A percentile compares a stretch with the other conserved stretches of the same genome.
phyloP scores from a whole-genome alignment of 2,329 filamentous ascomycete genomes.

The Cytospora leucostoma region DNA sequence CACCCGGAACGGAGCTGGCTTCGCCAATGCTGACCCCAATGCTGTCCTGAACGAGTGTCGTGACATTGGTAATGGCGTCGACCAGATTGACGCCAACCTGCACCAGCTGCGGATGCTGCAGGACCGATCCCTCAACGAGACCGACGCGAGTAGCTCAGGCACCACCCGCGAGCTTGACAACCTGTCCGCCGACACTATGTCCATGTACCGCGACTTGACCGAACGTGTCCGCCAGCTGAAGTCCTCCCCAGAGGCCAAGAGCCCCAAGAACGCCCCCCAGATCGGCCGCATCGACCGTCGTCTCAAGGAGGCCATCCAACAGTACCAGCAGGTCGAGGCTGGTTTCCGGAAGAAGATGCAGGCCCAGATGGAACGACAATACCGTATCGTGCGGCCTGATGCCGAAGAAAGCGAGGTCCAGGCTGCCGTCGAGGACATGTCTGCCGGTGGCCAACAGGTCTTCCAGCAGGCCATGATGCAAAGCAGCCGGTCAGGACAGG shows the following conservation, averaged over 20 bases:
- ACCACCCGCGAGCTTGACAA: constrained; percentile 70
- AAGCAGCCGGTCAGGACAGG: constrained; percentile 78
- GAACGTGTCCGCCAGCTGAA: constrained; percentile 82
- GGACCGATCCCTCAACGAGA: constrained; percentile 70
- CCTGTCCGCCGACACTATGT: constrained; percentile 79
- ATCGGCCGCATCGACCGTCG: constrained; percentile 78
- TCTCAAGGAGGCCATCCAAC: constrained; percentile 77
- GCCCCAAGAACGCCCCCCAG: constrained; percentile 74
- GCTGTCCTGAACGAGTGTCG: constrained; percentile 82
- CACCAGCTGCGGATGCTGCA: constrained; percentile 72
- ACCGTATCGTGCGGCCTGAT: constrained; percentile 83
- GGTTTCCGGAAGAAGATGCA: constrained; percentile 78
- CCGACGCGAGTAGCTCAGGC: constrained; percentile 67
- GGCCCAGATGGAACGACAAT: constrained; percentile 85
- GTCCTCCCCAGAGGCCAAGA: constrained; percentile 73
- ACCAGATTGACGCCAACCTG: constrained; percentile 71
- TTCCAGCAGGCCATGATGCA: constrained; percentile 86
- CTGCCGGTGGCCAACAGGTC: constrained; percentile 71
- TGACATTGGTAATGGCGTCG: constrained; percentile 76
- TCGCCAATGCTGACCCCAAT: constrained; percentile 63
- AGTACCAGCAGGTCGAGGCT: constrained; percentile 79
- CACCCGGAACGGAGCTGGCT: constrained; percentile 51
- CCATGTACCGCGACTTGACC: constrained; percentile 75
- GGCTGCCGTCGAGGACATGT: constrained; percentile 72
- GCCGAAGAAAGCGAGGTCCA: constrained; percentile 77